These are phyloP conservation scores for Jimgerdemannia flammicorona DNA, from an alignment of 192 early-diverging fungal species.

Conservation along the genomic window DNA sequence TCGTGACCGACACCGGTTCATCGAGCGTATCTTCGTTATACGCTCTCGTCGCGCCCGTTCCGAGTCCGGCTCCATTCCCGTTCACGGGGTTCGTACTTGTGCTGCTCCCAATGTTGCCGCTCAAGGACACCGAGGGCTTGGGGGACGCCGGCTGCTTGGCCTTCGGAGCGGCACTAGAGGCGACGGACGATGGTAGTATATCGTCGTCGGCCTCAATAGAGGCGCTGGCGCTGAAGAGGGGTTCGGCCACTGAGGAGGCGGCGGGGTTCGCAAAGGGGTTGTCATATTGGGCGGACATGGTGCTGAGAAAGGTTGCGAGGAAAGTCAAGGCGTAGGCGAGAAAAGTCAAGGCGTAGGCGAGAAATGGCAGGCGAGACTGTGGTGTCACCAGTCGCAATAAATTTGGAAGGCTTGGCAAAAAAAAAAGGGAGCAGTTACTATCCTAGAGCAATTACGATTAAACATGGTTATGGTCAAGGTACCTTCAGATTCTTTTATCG, in stretches of 20 bases:
- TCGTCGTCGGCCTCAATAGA: slow-evolving; percentile 32
- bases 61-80: neutral
- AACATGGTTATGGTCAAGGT: too few relatives aligned
- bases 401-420: too few relatives aligned
- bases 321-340: too few relatives aligned
- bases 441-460: too few relatives aligned
- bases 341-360: too few relatives aligned
- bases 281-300: slow-evolving; percentile 12
- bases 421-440: too few relatives aligned
- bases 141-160: slow-evolving; percentile 9
- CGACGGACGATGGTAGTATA: neutral
- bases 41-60: neutral
- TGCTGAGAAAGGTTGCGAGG: neutral
- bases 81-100: neutral
- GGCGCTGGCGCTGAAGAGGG: slow-evolving; percentile 6
- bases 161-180: slow-evolving; percentile 16
- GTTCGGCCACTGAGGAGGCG: slow-evolving; percentile 3
- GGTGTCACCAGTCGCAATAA: too few relatives aligned
- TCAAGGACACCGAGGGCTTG: slow-evolving; percentile 1
- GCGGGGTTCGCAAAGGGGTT: slow-evolving; percentile 31
- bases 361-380: too few relatives aligned
- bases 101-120: slow-evolving; percentile 26
- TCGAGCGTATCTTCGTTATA: slow-evolving; percentile 75
- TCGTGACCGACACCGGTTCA: slow-evolving; percentile 90
- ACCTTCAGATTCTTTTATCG: too few relatives aligned